Evolutionary conservation across 2,329 filamentous ascomycete species (phyloP).

Genomic region (Talaromyces sp.): DNA sequence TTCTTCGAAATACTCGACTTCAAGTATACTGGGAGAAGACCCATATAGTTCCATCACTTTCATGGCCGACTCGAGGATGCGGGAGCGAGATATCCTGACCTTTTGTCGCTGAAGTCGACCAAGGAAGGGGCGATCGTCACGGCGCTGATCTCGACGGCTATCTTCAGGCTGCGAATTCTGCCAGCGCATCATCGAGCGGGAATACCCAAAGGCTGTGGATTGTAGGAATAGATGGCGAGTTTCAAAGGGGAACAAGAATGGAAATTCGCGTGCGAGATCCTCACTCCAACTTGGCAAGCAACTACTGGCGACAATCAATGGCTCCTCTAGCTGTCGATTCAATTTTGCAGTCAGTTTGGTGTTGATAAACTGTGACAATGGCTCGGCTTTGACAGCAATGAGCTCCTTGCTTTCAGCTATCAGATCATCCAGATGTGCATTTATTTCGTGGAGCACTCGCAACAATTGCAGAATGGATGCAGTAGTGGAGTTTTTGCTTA

Average conservation of each 20-base stretch:
- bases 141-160: slow-evolving; percentile 69
- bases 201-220: slow-evolving; percentile 97
- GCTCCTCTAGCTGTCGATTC: slow-evolving; percentile 93
- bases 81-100: slow-evolving; percentile 90
- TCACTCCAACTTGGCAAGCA: slow-evolving; percentile 95
- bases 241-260: slow-evolving; percentile 97
- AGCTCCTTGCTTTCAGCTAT: slow-evolving; percentile 69
- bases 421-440: slow-evolving; percentile 88
- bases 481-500: slow-evolving; percentile 77
- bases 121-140: slow-evolving; percentile 86
- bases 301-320: slow-evolving; percentile 92
- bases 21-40: slow-evolving; percentile 88
- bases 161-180: slow-evolving; percentile 87
- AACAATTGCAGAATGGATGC: slow-evolving; percentile 82
- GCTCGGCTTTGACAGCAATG: slow-evolving; percentile 69
- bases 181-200: slow-evolving; percentile 95
- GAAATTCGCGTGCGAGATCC: slow-evolving; percentile 86
- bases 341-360: slow-evolving; percentile 97
- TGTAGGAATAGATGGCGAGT: slow-evolving; percentile 94
- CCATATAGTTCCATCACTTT: slow-evolving; percentile 99
- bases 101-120: slow-evolving; percentile 92
- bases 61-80: slow-evolving; percentile 91
- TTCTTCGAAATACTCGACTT: slow-evolving; percentile 98
- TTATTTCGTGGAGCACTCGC: slow-evolving; percentile 86
- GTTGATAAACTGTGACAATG: slow-evolving; percentile 91